These are phyloP conservation scores for Cladochytrium tenue DNA, from an alignment of 371 early-diverging fungal genomes.

Conservation along the genomic window DNA sequence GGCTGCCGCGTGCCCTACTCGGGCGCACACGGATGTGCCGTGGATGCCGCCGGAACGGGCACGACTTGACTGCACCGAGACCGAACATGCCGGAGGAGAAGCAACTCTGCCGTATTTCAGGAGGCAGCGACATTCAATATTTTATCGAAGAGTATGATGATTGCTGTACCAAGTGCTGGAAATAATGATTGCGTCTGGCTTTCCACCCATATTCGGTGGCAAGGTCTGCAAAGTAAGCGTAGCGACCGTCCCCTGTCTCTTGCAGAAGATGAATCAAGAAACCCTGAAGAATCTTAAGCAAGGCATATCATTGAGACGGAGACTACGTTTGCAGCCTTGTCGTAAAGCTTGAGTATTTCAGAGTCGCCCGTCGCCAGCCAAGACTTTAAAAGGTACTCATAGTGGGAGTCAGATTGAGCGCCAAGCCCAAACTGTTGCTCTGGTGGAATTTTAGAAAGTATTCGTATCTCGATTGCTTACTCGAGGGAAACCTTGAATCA, in stretches of 20 bases:
- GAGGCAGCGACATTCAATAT: background rate
- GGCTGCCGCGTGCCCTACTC: no score
- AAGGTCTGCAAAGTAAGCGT: constrained; percentile 68
- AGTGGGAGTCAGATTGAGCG: background rate
- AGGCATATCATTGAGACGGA: background rate
- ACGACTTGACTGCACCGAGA: constrained; percentile 47
- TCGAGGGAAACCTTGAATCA: constrained; percentile 5
- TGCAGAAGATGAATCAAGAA: background rate
- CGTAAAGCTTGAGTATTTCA: background rate
- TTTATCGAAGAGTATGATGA: background rate
- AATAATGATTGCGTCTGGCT: background rate
- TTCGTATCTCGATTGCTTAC: constrained; percentile 48
- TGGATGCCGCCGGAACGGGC: constrained; percentile 4
- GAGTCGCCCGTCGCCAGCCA: background rate
- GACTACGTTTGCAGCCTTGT: constrained; percentile 28
- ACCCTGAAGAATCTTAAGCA: background rate
- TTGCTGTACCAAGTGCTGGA: background rate
- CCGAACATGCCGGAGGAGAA: constrained; percentile 75
- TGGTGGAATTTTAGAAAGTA: constrained; percentile 74
- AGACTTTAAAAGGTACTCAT: background rate
- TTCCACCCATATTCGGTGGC: background rate
- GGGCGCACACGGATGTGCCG: background rate
- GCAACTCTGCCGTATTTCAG: constrained; percentile 36
- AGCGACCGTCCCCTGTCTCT: constrained; percentile 13
- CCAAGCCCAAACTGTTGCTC: constrained; percentile 50